A percentile compares a stretch with the other conserved stretches of the same genome.
These are phyloP conservation scores for Helianthus tuberosus DNA, from an alignment of 129 eudicot species.

Conservation along the genomic window DNA sequence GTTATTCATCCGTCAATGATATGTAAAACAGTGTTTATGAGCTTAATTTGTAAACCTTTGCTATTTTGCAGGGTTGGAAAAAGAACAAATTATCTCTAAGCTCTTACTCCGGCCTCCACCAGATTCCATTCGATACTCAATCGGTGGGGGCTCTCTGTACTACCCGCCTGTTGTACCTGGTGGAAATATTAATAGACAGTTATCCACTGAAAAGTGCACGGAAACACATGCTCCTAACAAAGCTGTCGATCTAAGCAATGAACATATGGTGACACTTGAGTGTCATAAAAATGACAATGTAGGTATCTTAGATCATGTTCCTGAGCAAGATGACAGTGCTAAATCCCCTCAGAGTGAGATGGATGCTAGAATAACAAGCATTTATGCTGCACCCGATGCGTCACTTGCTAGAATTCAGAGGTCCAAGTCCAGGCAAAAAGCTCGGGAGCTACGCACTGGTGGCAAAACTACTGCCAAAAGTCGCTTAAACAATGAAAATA, in stretches of 20 bases:
- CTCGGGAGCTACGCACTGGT: constrained; percentile 75
- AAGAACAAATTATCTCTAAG: constrained; percentile 71
- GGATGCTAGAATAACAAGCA: constrained; percentile 51
- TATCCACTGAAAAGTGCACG: constrained; percentile 31
- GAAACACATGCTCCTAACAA: constrained; percentile 40
- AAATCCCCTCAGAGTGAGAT: constrained; percentile 54
- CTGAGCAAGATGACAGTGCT: constrained; percentile 40
- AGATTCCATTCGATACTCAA: constrained; percentile 39
- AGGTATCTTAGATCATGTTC: constrained; percentile 41
- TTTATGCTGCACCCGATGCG: constrained; percentile 48
- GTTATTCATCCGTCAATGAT: constrained; percentile 3
- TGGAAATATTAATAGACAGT: constrained; percentile 28
- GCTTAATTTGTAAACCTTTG: neutral
- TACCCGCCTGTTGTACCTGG: constrained; percentile 39
- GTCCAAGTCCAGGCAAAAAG: constrained; percentile 92
- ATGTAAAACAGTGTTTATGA: constrained; percentile 5
- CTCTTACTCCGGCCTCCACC: constrained; percentile 56
- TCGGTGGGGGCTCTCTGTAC: constrained; percentile 37
- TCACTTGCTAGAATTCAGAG: constrained; percentile 82
- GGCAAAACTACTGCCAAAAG: constrained; percentile 54
- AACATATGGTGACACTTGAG: constrained; percentile 13
- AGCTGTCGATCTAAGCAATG: constrained; percentile 40
- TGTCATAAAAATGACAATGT: constrained; percentile 32
- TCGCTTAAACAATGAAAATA: constrained; percentile 36
- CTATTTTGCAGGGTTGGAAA: constrained; percentile 60